These are phyloP conservation scores for Lentinula detonsa DNA, from an alignment of 768 basidiomycete genomes.

Conservation along the genomic window DNA sequence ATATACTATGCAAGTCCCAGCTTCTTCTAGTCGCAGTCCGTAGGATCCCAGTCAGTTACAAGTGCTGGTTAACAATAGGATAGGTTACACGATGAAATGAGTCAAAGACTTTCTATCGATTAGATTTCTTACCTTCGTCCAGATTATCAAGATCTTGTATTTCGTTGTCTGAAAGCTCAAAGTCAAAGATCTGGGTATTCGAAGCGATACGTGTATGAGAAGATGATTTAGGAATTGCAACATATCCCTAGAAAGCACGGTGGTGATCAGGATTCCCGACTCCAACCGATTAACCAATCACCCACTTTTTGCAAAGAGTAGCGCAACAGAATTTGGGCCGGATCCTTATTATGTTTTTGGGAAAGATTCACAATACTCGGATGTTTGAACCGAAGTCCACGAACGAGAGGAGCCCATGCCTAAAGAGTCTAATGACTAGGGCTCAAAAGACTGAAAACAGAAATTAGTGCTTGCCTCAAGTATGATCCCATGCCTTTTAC, in stretches of 20 bases:
- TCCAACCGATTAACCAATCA: background rate
- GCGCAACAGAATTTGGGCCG: slow-evolving; percentile 61
- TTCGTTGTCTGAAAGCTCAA: slow-evolving; percentile 45
- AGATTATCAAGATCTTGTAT: slow-evolving; percentile 43
- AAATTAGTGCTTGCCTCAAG: slow-evolving; percentile 44
- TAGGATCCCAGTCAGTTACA: slow-evolving; percentile 40
- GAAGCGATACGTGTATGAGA: slow-evolving; percentile 44
- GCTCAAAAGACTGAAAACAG: background rate
- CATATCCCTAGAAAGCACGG: slow-evolving; percentile 34
- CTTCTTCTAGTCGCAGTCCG: slow-evolving; percentile 20
- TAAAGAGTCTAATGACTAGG: slow-evolving; percentile 16
- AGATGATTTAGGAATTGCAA: slow-evolving; percentile 63
- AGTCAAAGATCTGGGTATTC: slow-evolving; percentile 62
- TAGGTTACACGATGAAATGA: background rate
- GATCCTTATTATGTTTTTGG: slow-evolving; percentile 47
- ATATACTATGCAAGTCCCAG: background rate
- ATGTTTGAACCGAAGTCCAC: slow-evolving; percentile 60
- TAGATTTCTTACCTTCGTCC: slow-evolving; percentile 41
- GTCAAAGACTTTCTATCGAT: background rate
- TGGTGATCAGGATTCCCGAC: background rate
- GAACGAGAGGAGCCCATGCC: slow-evolving; percentile 73
- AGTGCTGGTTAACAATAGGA: slow-evolving; percentile 19
- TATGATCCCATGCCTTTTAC: slow-evolving; percentile 48
- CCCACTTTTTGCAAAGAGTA: slow-evolving; percentile 73
- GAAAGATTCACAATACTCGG: slow-evolving; percentile 41